A percentile compares a stretch with the other conserved stretches of the same genome.
Evolutionary conservation across 208 protist species (phyloP).

Genomic region (Acanthamoeba triangularis): DNA sequence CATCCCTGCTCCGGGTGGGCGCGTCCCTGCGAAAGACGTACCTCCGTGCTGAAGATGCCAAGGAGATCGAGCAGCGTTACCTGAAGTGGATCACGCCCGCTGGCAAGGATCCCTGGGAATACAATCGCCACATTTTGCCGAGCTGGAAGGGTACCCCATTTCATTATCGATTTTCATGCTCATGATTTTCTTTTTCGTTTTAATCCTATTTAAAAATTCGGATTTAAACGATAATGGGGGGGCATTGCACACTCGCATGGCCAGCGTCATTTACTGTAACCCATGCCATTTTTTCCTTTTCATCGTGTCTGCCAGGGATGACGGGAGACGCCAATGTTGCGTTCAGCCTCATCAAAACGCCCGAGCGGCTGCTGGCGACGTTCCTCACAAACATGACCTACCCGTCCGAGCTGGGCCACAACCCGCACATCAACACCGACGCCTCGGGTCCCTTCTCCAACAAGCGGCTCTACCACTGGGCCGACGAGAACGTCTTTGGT

Average conservation of each 20-base stretch:
- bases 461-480: not conserved
- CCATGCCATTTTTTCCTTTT: not conserved
- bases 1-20: not conserved
- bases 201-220: no score
- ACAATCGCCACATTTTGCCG: not conserved
- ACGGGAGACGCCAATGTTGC: not conserved
- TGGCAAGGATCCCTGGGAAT: conserved; percentile 4
- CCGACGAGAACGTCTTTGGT: conserved; percentile 3
- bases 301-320: not conserved
- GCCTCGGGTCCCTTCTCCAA: not conserved
- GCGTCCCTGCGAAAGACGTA: not conserved
- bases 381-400: not conserved
- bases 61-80: not conserved
- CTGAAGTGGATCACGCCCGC: not conserved
- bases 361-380: not conserved
- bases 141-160: not conserved
- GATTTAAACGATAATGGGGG: not conserved
- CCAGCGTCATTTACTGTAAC: no score
- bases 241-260: not conserved
- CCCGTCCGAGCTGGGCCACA: not conserved
- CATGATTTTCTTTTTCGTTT: not conserved
- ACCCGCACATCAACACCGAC: not conserved
- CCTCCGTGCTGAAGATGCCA: not conserved
- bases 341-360: not conserved
- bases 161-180: not conserved